These are phyloP conservation scores for Aspergillus caelatus DNA, from an alignment of 2,329 filamentous ascomycete species.

Conservation along the genomic window DNA sequence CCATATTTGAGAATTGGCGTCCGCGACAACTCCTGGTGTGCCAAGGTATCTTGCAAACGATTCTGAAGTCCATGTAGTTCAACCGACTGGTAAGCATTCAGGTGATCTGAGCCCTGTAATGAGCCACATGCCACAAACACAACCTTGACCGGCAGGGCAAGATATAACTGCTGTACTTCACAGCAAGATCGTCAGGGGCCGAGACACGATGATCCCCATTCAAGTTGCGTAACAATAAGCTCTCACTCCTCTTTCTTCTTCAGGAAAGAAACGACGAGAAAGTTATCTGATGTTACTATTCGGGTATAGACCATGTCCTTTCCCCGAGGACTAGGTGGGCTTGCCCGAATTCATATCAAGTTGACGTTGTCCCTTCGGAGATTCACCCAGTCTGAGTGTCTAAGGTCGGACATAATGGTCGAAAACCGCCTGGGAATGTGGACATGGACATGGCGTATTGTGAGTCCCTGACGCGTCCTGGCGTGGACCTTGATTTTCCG, in stretches of 20 bases:
- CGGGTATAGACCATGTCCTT: not conserved
- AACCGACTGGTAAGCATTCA: not conserved
- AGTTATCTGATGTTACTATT: not conserved
- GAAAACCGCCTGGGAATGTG: not conserved
- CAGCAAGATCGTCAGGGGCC: not conserved
- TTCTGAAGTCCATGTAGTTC: not conserved
- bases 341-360: not conserved
- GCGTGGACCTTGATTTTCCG: not conserved
- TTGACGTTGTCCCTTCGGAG: not conserved
- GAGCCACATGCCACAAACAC: not conserved
- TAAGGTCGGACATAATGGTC: not conserved
- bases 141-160: not conserved
- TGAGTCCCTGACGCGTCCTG: not conserved
- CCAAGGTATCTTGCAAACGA: not conserved
- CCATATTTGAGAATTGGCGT: not conserved
- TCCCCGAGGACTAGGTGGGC: not conserved
- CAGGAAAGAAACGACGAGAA: not conserved
- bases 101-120: not conserved
- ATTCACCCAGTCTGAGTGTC: not conserved
- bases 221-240: not conserved
- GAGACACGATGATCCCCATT: not conserved
- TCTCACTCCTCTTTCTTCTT: not conserved
- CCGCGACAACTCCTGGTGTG: too few species aligned
- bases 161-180: not conserved
- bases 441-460: not conserved